Percentiles rank a stretch among this genome's conserved stretches.
Conservation (phyloP, 352 stramenopile genomes). For the Plasmopara muralis region DNA sequence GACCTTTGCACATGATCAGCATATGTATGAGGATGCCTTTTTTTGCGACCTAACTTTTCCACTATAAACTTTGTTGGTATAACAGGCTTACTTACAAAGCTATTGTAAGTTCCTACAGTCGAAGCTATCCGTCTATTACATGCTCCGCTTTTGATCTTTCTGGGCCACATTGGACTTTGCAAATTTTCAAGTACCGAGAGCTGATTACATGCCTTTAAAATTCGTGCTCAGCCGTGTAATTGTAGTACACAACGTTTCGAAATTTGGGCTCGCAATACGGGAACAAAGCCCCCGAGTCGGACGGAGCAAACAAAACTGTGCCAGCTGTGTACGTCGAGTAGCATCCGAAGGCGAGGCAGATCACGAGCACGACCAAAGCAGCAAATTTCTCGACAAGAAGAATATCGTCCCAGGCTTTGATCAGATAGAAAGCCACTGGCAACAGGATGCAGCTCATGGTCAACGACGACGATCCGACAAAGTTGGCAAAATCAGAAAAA, state of each 20-base stretch:
- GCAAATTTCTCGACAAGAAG: conserved; percentile 14
- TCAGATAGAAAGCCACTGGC: conserved; percentile 37
- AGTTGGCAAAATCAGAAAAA: conserved; percentile 44
- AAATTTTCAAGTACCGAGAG: no score
- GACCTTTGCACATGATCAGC: no score
- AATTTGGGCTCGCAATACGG: conserved; percentile 31
- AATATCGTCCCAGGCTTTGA: conserved; percentile 23
- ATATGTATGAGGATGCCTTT: no score
- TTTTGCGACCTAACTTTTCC: no score
- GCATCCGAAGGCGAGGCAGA: conserved; percentile 33
- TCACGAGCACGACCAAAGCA: conserved; percentile 20
- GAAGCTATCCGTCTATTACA: no score
- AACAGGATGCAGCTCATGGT: conserved; percentile 30
- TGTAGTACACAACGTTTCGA: conserved; percentile 35
- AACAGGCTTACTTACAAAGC: no score
- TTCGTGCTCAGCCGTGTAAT: conserved; percentile 20
- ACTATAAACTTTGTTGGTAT: no score
- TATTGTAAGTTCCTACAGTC: no score
- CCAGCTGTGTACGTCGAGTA: conserved; percentile 44
- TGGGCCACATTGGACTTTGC: no score
- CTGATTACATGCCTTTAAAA: background rate
- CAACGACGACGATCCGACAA: conserved; percentile 37
- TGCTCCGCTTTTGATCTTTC: no score
- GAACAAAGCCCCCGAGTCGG: conserved; percentile 19
- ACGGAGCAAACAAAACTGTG: conserved; percentile 36